Conservation (phyloP, 495 filamentous ascomycete genomes). For the Acidiella bohemica region DNA sequence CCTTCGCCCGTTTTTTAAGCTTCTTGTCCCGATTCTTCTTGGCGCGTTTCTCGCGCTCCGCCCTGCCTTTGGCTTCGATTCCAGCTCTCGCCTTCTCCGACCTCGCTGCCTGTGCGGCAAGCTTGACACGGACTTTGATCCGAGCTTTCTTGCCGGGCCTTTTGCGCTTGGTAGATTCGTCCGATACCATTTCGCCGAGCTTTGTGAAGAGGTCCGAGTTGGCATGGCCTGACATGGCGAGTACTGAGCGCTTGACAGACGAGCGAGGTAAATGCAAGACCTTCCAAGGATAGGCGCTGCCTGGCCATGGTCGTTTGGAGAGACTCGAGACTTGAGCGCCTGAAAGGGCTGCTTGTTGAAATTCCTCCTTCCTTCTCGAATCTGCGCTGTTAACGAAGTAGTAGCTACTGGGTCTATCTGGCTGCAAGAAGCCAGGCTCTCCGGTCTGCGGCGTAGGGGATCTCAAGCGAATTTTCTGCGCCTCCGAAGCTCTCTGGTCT, state of each 20-base stretch:
- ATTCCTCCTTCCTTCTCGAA: not conserved
- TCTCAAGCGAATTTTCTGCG: conserved; percentile 8
- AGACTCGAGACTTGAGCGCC: conserved; percentile 1
- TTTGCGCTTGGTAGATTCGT: not conserved
- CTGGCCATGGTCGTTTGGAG: conserved; percentile 5
- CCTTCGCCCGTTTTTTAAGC: conserved; percentile 2
- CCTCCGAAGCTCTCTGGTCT: not conserved
- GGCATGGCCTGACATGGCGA: not conserved
- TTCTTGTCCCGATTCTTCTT: conserved; percentile 9
- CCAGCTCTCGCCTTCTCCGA: not conserved
- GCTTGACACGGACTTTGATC: conserved; percentile 6
- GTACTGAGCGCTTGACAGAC: too few relatives aligned
- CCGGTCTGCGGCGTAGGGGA: conserved; percentile 4
- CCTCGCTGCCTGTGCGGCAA: conserved; percentile 1
- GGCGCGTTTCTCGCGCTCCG: conserved; percentile 6
- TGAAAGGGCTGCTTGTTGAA: not conserved
- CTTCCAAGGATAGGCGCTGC: conserved; percentile 9
- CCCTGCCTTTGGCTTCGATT: not conserved
- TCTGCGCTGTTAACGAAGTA: conserved; percentile 2
- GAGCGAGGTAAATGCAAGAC: conserved; percentile 4
- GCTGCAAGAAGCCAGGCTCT: conserved; percentile 5
- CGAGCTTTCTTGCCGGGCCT: conserved; percentile 9
- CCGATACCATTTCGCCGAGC: not conserved
- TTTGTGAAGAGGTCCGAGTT: not conserved
- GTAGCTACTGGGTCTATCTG: not conserved